Evolutionary conservation across 148 eudicot genomes (phyloP).

Genomic region (Cornus kousa): DNA sequence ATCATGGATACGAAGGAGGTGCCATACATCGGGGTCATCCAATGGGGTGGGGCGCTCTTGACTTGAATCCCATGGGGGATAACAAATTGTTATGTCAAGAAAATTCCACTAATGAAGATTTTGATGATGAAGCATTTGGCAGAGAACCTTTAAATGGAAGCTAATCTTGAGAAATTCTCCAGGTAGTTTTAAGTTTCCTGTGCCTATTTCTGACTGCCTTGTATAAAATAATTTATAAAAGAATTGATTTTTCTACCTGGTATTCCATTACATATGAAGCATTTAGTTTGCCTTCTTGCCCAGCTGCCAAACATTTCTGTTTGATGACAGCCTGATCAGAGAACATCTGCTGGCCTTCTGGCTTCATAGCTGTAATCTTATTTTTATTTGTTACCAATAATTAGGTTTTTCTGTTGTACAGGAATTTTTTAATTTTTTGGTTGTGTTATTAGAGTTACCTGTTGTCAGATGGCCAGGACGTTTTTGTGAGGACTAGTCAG

Average conservation of each 20-base stretch:
- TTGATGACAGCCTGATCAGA: background rate
- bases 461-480: too few relatives aligned
- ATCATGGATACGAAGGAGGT: slow-evolving; percentile 36
- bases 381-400: too few relatives aligned
- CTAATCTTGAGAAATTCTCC: slow-evolving; percentile 25
- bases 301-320: background rate
- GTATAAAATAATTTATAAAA: background rate
- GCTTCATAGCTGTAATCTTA: too few relatives aligned
- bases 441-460: too few relatives aligned
- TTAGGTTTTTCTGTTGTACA: too few relatives aligned
- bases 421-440: too few relatives aligned
- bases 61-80: slow-evolving; percentile 32
- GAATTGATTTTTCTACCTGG: background rate
- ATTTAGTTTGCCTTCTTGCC: background rate
- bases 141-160: slow-evolving; percentile 35
- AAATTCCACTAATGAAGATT: slow-evolving; percentile 50
- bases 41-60: slow-evolving; percentile 34
- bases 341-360: background rate
- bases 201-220: background rate
- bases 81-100: slow-evolving; percentile 48
- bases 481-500: too few relatives aligned
- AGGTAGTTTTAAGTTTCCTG: slow-evolving; percentile 24
- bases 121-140: slow-evolving; percentile 46
- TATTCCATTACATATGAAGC: background rate
- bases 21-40: slow-evolving; percentile 24